Conservation (phyloP, 495 filamentous ascomycete species). For the Xylaria bambusicola region DNA sequence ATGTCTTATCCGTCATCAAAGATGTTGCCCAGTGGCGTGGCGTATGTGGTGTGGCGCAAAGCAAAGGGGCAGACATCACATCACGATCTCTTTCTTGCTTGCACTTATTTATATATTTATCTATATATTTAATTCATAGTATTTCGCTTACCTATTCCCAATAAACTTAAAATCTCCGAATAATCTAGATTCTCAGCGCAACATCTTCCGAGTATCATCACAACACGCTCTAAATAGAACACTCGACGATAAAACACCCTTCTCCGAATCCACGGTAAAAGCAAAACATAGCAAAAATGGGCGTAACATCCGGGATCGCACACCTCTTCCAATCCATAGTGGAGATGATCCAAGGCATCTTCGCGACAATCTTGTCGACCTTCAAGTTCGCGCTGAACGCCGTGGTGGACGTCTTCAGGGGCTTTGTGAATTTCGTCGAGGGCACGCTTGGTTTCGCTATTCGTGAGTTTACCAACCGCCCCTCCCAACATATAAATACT, state of each 20-base stretch:
- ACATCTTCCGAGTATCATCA: no score
- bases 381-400: slow-evolving; percentile 39
- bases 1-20: no score
- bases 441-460: slow-evolving; percentile 44
- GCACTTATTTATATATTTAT: no score
- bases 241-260: slow-evolving; percentile 6
- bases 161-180: no score
- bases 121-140: no score
- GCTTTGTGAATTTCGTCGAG: slow-evolving; percentile 34
- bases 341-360: slow-evolving; percentile 32
- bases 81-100: no score
- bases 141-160: no score
- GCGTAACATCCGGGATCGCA: slow-evolving; percentile 39
- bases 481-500: no score
- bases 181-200: not conserved
- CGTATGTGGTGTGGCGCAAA: no score
- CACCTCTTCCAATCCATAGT: slow-evolving; percentile 38
- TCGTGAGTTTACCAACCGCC: slow-evolving; percentile 31
- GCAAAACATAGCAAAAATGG: slow-evolving; percentile 20
- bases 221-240: no score
- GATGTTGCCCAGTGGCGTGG: no score
- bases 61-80: no score
- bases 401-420: slow-evolving; percentile 35
- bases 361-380: slow-evolving; percentile 28
- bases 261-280: not conserved